A percentile compares a stretch with the other conserved stretches of the same genome.
phyloP scores from a whole-genome alignment of 2,329 filamentous ascomycete genomes.

The Drechslera avenae region DNA sequence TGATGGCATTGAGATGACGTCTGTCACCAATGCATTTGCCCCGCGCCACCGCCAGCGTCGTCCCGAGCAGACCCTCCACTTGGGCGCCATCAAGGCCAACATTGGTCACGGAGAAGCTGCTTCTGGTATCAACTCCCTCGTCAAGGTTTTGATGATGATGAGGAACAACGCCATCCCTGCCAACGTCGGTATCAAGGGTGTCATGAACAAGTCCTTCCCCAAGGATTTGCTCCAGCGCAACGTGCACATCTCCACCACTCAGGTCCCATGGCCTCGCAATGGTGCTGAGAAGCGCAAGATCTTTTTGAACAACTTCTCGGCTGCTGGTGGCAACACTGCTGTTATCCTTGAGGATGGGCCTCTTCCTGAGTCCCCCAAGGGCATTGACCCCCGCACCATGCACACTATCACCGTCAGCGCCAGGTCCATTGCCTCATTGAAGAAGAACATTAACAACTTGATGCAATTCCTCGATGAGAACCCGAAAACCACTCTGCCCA shows the following conservation, averaged over 20 bases:
- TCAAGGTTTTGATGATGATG: constrained; percentile 61
- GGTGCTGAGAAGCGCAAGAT: constrained; percentile 56
- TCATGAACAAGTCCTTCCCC: constrained; percentile 61
- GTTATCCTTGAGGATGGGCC: constrained; percentile 59
- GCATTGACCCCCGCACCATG: constrained; percentile 53
- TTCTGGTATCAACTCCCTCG: constrained; percentile 60
- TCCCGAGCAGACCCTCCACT: constrained; percentile 56
- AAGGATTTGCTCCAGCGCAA: constrained; percentile 59
- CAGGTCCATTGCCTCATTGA: constrained; percentile 57
- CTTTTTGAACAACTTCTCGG: constrained; percentile 61
- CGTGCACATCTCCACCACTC: constrained; percentile 56
- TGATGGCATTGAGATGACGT: constrained; percentile 81
- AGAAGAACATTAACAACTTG: constrained; percentile 57
- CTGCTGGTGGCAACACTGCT: constrained; percentile 60
- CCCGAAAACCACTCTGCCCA: constrained; percentile 53
- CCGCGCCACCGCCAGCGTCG: constrained; percentile 57
- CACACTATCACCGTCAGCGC: constrained; percentile 58
- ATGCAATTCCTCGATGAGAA: constrained; percentile 55
- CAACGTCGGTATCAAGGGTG: constrained; percentile 61
- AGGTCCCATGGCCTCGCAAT: constrained; percentile 54
- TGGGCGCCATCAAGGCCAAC: constrained; percentile 62
- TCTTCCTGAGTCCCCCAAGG: constrained; percentile 48
- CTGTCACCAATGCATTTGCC: constrained; percentile 69
- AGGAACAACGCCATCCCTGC: constrained; percentile 60
- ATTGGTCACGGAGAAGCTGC: constrained; percentile 61